Conservation (phyloP, 352 stramenopile species). For the Phytophthora macrochlamydospora region DNA sequence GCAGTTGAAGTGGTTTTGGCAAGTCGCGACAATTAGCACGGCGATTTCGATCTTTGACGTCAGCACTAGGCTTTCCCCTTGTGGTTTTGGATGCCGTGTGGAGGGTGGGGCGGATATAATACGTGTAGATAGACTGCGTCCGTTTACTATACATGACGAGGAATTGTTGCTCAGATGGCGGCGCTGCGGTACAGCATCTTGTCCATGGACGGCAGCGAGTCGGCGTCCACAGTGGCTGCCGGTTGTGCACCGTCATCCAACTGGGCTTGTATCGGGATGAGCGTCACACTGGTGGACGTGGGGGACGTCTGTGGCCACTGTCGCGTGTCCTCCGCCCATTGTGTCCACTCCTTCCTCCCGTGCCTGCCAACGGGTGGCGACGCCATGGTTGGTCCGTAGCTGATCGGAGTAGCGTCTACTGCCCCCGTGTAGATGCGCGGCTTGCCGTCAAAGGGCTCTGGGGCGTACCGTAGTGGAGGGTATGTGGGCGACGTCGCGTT, state of each 20-base stretch:
- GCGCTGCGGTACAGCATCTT: conserved; percentile 54
- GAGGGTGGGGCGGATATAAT: conserved; percentile 23
- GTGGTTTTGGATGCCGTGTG: not conserved
- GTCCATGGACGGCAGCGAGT: conserved; percentile 71
- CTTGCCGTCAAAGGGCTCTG: conserved; percentile 7
- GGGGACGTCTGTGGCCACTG: conserved; percentile 28
- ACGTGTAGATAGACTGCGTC: conserved; percentile 1
- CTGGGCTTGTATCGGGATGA: conserved; percentile 22
- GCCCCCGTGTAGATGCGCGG: conserved; percentile 10
- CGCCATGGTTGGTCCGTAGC: not conserved
- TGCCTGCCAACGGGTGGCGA: conserved; percentile 7
- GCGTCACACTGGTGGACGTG: conserved; percentile 20
- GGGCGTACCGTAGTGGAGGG: conserved; percentile 7
- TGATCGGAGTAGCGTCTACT: not conserved
- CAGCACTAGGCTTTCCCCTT: too few species aligned
- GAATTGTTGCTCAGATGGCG: conserved; percentile 11
- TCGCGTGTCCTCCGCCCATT: conserved; percentile 28
- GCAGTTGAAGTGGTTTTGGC: too few species aligned
- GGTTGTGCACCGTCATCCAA: conserved; percentile 9
- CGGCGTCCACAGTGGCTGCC: conserved; percentile 13
- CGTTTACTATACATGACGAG: conserved; percentile 28
- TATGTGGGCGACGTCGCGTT: conserved; percentile 7
- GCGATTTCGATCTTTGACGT: too few species aligned
- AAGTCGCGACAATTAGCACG: too few species aligned
- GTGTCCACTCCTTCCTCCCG: conserved; percentile 19